Evolutionary conservation across 208 protist species (phyloP), one percentile per base, ranked within the genome.

Genomic region (Novymonas esmeraldas): DNA sequence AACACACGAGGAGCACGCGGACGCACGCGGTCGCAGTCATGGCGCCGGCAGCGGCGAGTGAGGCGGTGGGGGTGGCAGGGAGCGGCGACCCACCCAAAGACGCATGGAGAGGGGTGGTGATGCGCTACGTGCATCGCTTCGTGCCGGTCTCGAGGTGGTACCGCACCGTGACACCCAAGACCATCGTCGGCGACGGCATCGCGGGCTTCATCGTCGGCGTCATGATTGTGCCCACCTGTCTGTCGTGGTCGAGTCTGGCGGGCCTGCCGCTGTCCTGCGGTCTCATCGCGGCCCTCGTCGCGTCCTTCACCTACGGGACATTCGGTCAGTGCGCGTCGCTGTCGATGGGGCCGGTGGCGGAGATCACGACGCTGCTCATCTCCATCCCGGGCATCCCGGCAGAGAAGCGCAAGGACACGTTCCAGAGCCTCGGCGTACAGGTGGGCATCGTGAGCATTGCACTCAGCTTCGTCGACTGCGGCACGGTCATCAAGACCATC

Each of bases 301-400:
- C 70, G 18, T 79, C 70, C 34, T 64, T 84, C 18, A 66, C 65
- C 10, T 87, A 87, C 63, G 81, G 74, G 31, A 84, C 73, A 6
- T 84, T 87, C 46, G 81, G 81, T 20, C 64, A 72, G 36, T 79
- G 74, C 56, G 74, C 78, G 28, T 72, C 66, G 3, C 64, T 87
- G 26, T 74, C 77, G 13, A 68, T 87, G 4, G 77, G 72, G 2
- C 81, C 81, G 16, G 81, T 82, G 14, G 78, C 81, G 24, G 77
- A 84, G 74, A 74, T 84, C 55, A 87, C 81, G 22, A 79, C 78
- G 41, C 49, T 87, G 59, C 75, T 87, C 20, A 83, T 87, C 36
- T 81, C 78, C 54, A 87, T 82, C 38, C 44, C 81, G 0, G 67
- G 66, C 51, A 78, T 82, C 48, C 50, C 59, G 7, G 49, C 36